Evolutionary conservation across 2,329 filamentous ascomycete species (phyloP).

Genomic region (Calonectria pseudoturangicola): DNA sequence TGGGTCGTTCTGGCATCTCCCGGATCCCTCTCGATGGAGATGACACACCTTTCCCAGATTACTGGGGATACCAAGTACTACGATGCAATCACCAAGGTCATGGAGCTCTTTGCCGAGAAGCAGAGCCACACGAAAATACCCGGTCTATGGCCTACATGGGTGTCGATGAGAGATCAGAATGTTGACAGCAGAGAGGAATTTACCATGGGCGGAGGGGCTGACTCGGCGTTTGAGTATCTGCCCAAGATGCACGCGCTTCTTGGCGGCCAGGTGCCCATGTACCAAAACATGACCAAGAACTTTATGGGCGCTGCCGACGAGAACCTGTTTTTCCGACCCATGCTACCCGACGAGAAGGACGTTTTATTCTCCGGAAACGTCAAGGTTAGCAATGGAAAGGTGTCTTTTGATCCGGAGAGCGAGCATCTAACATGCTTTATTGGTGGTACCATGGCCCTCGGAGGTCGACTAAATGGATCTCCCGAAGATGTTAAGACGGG

Average conservation of each 20-base stretch:
- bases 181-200: constrained; percentile 67
- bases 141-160: constrained; percentile 81
- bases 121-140: constrained; percentile 82
- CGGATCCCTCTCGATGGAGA: constrained; percentile 83
- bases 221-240: constrained; percentile 77
- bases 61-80: constrained; percentile 84
- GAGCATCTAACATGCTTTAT: constrained; percentile 78
- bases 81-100: constrained; percentile 84
- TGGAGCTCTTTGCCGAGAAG: constrained; percentile 78
- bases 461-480: constrained; percentile 72
- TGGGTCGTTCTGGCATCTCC: constrained; percentile 67
- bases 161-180: constrained; percentile 69
- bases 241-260: constrained; percentile 79
- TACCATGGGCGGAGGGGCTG: constrained; percentile 72
- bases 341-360: constrained; percentile 76
- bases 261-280: constrained; percentile 76
- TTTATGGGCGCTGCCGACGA: constrained; percentile 74
- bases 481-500: constrained; percentile 73
- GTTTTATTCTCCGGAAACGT: constrained; percentile 81
- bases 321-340: constrained; percentile 81
- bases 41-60: constrained; percentile 83
- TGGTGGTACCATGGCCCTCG: constrained; percentile 79
- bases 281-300: constrained; percentile 78
- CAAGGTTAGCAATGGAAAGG: constrained; percentile 51
- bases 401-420: constrained; percentile 52